Evolutionary conservation across 1,139 yeast genomes (phyloP).

Genomic region (Suhomyces coccinellae): DNA sequence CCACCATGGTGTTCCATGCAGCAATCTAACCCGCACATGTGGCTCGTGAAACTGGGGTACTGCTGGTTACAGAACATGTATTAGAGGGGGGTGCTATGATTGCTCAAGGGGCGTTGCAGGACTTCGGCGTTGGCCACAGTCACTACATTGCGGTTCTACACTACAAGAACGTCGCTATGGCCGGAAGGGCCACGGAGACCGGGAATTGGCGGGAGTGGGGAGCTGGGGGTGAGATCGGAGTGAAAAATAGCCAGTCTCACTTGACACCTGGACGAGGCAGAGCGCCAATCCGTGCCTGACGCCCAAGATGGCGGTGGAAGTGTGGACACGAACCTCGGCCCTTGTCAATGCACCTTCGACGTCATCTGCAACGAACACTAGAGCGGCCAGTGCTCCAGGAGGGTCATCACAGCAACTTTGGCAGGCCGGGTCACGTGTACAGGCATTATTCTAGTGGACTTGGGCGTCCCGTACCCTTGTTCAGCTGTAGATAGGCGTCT

Average conservation of each 20-base stretch:
- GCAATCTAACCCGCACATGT: constrained; percentile 10
- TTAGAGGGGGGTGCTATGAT: constrained; percentile 1
- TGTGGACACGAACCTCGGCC: too few relatives aligned
- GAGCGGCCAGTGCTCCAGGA: constrained; percentile 2
- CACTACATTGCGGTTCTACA: not conserved
- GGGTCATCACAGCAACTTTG: constrained; percentile 2
- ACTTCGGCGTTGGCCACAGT: not conserved
- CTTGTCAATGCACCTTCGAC: not conserved
- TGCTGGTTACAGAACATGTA: not conserved
- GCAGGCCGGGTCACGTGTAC: not conserved
- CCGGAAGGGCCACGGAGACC: not conserved
- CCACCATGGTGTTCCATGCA: constrained; percentile 10
- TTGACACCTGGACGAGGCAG: too few relatives aligned
- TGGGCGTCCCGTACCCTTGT: not conserved
- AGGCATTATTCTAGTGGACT: not conserved
- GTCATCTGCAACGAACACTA: constrained; percentile 2
- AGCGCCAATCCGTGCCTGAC: too few relatives aligned
- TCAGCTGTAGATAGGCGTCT: constrained; percentile 62
- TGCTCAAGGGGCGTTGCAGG: not conserved
- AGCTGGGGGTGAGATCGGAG: too few relatives aligned
- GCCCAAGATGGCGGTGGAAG: too few relatives aligned
- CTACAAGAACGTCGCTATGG: not conserved
- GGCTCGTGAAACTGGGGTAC: constrained; percentile 10
- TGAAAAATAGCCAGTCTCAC: too few relatives aligned
- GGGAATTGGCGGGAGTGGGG: too few relatives aligned